Base-by-base conservation (phyloP, 345 rosid species). In the Raphanus raphanistrum region DNA sequence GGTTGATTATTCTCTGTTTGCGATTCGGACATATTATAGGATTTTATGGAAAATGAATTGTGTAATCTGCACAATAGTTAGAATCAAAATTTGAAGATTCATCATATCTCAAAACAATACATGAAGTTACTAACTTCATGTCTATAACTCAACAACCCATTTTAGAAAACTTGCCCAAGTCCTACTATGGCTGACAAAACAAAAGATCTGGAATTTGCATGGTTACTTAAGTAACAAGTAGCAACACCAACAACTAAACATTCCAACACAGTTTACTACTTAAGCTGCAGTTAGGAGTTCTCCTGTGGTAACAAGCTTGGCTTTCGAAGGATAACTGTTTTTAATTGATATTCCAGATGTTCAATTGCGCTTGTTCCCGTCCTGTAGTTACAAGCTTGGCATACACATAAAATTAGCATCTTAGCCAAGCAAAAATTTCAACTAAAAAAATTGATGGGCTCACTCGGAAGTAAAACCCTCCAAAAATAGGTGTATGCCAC, bases 401-500 rank as follows among this genome's bases (percentile, higher is more conserved):
- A 21, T 21, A 21, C 21, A 21, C 21, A 21, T 1, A 21, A 21
- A 21, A 21, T 21, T 21, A 21, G 21, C 21, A 21, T 21, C 21
- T 21, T 21, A 21, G 21, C 21, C 21, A 21, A 21, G 21, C 21
- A 21, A 21, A 21, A 21, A 21, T 21, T 21, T 21, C 21, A 21
- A 21, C 21, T 21, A 21, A 21, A 21, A 21, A 21, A 21, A 21
- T 21, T 21, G 21, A 21, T 21, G 21, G 21, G 21, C 21, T 21
- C 21, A 21, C 21, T 21, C 21, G 21, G 21, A 21, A 21, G 21
- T 21, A 21, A 21, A 21, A 21, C 21, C 21, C 21, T 21, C 21
- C 21, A 21, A 21, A 21, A 21, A 21, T 21, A 21, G 21, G 21
- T 1, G 21, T 67, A 76, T 76, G 59, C 83, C 78, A 71, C 76